Conservation (phyloP, 208 protist species). For the Crithidia acanthocephali region DNA sequence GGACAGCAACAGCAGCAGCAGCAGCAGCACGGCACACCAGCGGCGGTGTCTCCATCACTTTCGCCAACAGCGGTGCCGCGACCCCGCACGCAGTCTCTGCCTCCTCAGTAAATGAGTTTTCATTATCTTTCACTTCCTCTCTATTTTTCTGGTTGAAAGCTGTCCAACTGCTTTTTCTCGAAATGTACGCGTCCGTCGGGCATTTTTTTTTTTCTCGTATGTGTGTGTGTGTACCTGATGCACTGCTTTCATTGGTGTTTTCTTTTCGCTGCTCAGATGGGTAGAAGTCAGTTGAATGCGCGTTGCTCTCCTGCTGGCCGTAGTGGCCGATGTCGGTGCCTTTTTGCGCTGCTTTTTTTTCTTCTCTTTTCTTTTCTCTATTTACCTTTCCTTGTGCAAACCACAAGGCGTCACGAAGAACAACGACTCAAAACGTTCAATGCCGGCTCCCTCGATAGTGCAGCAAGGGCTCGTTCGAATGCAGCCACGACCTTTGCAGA, state of each 20-base stretch:
- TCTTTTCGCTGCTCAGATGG: neutral
- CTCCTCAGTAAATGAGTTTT: neutral
- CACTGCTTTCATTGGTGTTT: neutral
- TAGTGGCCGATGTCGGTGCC: too few relatives aligned
- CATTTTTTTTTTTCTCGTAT: neutral
- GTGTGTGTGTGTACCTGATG: neutral
- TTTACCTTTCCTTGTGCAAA: neutral
- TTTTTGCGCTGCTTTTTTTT: neutral
- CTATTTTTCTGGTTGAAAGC: too few relatives aligned
- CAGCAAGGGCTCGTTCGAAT: too few relatives aligned
- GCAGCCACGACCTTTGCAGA: too few relatives aligned
- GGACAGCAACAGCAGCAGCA: slow-evolving; percentile 6
- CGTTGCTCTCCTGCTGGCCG: neutral
- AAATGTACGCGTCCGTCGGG: too few relatives aligned
- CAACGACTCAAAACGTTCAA: too few relatives aligned
- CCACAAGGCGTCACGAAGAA: neutral
- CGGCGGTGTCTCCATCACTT: neutral
- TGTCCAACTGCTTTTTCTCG: too few relatives aligned
- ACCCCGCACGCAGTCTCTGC: slow-evolving; percentile 6
- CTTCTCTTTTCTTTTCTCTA: neutral
- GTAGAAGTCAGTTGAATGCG: neutral
- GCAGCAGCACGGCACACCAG: slow-evolving; percentile 7
- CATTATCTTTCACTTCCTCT: too few relatives aligned
- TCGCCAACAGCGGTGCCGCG: slow-evolving; percentile 4
- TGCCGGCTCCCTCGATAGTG: too few relatives aligned